phyloP scores from a whole-genome alignment of 345 rosid genomes.

The Conringia planisiliqua region DNA sequence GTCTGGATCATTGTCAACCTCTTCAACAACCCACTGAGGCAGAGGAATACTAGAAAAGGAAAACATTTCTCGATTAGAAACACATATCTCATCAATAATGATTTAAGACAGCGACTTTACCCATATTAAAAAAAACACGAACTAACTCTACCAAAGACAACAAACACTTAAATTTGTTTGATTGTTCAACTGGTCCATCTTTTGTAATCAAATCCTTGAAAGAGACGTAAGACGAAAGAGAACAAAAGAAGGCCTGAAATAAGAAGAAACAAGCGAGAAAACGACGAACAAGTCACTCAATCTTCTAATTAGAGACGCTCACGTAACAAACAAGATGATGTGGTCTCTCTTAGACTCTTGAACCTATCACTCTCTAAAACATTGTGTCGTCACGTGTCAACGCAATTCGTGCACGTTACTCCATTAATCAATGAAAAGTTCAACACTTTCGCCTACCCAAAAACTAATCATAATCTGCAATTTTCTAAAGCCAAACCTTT shows the following conservation, averaged over 20 bases:
- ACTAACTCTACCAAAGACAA: neutral
- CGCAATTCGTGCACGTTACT: constrained; percentile 32
- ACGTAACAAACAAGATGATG: constrained; percentile 20
- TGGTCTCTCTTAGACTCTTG: neutral
- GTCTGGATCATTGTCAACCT: constrained; percentile 62
- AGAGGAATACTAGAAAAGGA: constrained; percentile 61
- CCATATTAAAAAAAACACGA: neutral
- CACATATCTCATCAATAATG: neutral
- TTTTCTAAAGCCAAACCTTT: neutral
- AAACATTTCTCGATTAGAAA: neutral
- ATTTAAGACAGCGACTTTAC: constrained; percentile 4
- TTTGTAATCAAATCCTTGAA: constrained; percentile 11
- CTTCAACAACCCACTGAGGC: constrained; percentile 86
- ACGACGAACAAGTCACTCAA: constrained; percentile 14
- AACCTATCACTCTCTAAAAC: constrained; percentile 23
- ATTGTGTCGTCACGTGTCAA: constrained; percentile 20
- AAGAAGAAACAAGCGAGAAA: constrained; percentile 7
- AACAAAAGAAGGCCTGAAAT: neutral
- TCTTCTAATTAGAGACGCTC: constrained; percentile 3
- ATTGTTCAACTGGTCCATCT: neutral
- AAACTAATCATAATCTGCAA: neutral
- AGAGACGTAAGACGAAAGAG: constrained; percentile 7
- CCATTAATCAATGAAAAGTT: neutral
- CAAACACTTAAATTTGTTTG: neutral
- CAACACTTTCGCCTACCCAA: constrained; percentile 2